Base-by-base conservation (phyloP, 345 rosid species). In the Brassica juncea region DNA sequence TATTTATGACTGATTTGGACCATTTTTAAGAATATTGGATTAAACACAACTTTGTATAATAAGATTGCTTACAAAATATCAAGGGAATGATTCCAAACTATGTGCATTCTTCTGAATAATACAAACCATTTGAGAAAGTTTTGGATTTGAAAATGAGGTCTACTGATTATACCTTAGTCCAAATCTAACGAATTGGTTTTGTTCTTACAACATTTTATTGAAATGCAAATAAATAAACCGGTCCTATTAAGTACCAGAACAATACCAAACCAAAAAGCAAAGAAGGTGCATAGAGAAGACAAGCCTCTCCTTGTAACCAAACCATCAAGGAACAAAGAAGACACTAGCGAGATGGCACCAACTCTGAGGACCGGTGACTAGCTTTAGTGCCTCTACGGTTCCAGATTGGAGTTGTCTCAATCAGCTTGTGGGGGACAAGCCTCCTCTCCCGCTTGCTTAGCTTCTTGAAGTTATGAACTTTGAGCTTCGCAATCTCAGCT, bases 391-490 rank as follows among this genome's bases (percentile, higher is more conserved):
- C 87, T 78, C 83, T 93, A 52, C 94, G 90, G 81, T 89, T 85
- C 97, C 98, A 95, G 72, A 90, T 69, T 21, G 99, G 90, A 58
- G 92, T 91, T 5, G 93, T 86, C 87, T 93, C 97, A 0, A 95
- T 93, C 72, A 95, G 89, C 76, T 85, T 77, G 73, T 90, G 97
- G 0, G 99, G 99, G 4, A 86, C 90, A 25, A 93, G 97, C 80
- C 77, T 83, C 15, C 80, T 86, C 83, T 91, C 93, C 71, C 90
- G 75, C 85, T 93, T 95, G 52, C 81, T 85, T 77, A 84, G 89
- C 90, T 95, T 91, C 75, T 87, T 86, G 85, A 90, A 95, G 70
- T 87, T 93, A 79, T 83, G 81, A 58, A 93, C 98, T 79, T 83
- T 87, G 47, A 95, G 87, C 89, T 81, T 87, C 8, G 97, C 99